A percentile compares a stretch with the other conserved stretches of the same genome.
Evolutionary conservation across 2,329 filamentous ascomycete genomes (phyloP).

Genomic region (Kalmusia sp.): DNA sequence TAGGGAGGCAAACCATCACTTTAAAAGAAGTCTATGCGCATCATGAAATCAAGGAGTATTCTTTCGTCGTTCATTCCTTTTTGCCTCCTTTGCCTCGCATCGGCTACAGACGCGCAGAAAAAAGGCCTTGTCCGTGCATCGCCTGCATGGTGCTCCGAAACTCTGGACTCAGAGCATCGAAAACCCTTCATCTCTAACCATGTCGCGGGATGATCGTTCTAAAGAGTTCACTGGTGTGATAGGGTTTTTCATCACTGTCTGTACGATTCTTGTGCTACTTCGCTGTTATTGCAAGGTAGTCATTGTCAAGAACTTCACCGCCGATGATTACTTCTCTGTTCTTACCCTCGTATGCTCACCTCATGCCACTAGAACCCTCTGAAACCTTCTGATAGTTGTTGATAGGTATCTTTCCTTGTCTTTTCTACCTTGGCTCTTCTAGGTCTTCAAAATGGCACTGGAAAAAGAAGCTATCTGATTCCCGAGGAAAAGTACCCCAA

Average conservation of each 20-base stretch:
- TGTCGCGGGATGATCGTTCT: constrained; percentile 21
- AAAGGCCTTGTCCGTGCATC: background rate
- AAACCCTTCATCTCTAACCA: constrained; percentile 21
- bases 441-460: constrained; percentile 21
- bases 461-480: constrained; percentile 22
- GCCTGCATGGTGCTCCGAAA: background rate
- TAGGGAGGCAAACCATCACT: background rate
- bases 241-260: constrained; percentile 22
- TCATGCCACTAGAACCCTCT: background rate
- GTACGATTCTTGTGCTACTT: constrained; percentile 21
- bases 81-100: background rate
- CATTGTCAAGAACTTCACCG: constrained; percentile 23
- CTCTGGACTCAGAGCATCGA: background rate
- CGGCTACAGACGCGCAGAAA: background rate
- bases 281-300: constrained; percentile 25
- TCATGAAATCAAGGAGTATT: background rate
- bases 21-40: background rate
- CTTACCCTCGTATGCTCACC: constrained; percentile 17
- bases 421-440: constrained; percentile 19
- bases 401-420: constrained; percentile 17
- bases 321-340: constrained; percentile 25
- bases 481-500: constrained; percentile 17
- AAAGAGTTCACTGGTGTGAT: constrained; percentile 22
- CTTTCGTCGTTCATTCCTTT: no score
- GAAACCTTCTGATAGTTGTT: background rate